Base-by-base conservation (phyloP, 129 eudicot species). In the Ambrosia artemisiifolia region DNA sequence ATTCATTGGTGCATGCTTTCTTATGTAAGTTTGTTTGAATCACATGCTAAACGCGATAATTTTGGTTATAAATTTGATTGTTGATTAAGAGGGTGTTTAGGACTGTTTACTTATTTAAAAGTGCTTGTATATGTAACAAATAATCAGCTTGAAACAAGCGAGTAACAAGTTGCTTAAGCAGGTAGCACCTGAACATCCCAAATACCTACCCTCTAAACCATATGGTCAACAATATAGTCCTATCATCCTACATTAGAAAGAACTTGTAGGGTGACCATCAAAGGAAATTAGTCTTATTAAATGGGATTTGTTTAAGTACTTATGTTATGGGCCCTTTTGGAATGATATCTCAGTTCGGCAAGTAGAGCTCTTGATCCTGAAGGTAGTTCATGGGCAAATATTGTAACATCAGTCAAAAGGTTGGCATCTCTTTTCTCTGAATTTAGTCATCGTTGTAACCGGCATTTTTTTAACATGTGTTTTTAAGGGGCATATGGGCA, bases 401-500 rank as follows among this genome's bases (percentile, higher is more conserved):
- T 83, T 64, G 85, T 90, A 72, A 82, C 85, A 38, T 90, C 96
- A 5, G 96, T 90, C 75, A 87, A 90, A 85, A 87, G 95, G 96
- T 87, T n/a, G 35, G 36, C 49, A 28, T 61, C 19, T 69, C 1
- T 47, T 68, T 33, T 67, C 54, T 51, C 34, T 77, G 57, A 65
- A 1, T 57, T 59, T 12, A 36, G 11, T 46, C 71, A 28, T 54
- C 54, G 64, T 44, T 48, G 49, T 36, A 61, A 35, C 11, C 4
- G 8, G 7, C 13, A 59, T 0, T 53, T 20, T 55, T 19, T 55
- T 77, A 71, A 36, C 54, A 44, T 24, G 34, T 53, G 5, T 61
- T 77, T 64, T 32, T n/a, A 79, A 95, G 99, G 94, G 99, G 99
- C 47, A 74, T 91, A 66, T 95, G 99, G 95, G 97, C 99, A 73